Conservation (phyloP, 495 filamentous ascomycete species). For the Tuber umbilicatum region DNA sequence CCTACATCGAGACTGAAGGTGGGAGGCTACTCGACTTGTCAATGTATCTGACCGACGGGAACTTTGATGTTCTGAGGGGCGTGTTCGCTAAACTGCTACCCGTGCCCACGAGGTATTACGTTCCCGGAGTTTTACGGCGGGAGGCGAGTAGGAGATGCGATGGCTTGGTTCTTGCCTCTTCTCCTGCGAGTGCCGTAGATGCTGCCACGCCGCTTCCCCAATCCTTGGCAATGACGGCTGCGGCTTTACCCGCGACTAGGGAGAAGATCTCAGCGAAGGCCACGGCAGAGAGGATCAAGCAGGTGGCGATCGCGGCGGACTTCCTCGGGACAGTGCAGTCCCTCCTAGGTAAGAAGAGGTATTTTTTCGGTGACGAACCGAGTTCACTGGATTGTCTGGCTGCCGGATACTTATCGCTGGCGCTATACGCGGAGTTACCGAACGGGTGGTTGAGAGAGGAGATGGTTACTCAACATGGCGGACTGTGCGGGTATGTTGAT, state of each 20-base stretch:
- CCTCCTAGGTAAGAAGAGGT: slow-evolving; percentile 51
- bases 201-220: slow-evolving; percentile 38
- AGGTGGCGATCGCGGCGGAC: slow-evolving; percentile 61
- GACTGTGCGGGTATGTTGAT: slow-evolving; percentile 18
- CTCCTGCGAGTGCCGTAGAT: neutral
- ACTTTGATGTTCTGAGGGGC: slow-evolving; percentile 50
- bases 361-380: slow-evolving; percentile 50
- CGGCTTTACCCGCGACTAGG: neutral
- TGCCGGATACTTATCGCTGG: slow-evolving; percentile 68
- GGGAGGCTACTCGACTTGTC: slow-evolving; percentile 66
- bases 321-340: slow-evolving; percentile 63
- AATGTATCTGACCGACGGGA: slow-evolving; percentile 80
- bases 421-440: slow-evolving; percentile 63
- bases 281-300: slow-evolving; percentile 54
- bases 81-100: slow-evolving; percentile 47
- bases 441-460: slow-evolving; percentile 62
- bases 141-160: slow-evolving; percentile 48
- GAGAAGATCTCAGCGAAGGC: slow-evolving; percentile 42
- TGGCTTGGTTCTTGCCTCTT: slow-evolving; percentile 32
- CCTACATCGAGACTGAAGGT: slow-evolving; percentile 60
- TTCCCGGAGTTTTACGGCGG: slow-evolving; percentile 55
- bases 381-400: slow-evolving; percentile 71
- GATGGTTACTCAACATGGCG: slow-evolving; percentile 45
- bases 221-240: neutral
- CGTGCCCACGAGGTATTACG: slow-evolving; percentile 73